Percentiles rank a stretch among this genome's conserved stretches.
Evolutionary conservation across 2,329 filamentous ascomycete genomes (phyloP).

Genomic region (Boeremia exigua): DNA sequence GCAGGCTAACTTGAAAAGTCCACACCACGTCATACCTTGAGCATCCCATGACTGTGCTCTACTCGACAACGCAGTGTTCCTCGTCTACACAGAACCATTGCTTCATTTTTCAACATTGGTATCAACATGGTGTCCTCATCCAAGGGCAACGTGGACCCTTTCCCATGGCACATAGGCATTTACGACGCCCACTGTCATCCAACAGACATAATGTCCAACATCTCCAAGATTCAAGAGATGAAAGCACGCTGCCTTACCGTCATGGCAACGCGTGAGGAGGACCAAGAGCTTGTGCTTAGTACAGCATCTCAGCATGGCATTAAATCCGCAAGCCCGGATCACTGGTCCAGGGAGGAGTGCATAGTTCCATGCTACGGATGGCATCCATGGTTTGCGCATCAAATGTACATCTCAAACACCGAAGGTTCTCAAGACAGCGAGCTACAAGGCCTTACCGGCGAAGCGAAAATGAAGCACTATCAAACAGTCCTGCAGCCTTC

Average conservation of each 20-base stretch:
- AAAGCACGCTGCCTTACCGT: conserved; percentile 69
- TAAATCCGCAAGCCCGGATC: conserved; percentile 28
- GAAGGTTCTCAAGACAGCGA: conserved; percentile 32
- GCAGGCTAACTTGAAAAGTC: not conserved
- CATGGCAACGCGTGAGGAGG: conserved; percentile 78
- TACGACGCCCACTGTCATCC: conserved; percentile 86
- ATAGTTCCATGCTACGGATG: conserved; percentile 80
- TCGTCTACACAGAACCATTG: not conserved
- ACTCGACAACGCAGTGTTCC: not conserved
- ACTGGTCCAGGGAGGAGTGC: conserved; percentile 47
- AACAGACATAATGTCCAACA: conserved; percentile 73
- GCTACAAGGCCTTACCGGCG: conserved; percentile 45
- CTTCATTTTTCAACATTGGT: not conserved
- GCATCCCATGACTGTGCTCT: not conserved
- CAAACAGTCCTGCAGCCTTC: conserved; percentile 65
- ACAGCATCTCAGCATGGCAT: conserved; percentile 65
- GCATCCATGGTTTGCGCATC: conserved; percentile 87
- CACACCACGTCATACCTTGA: conserved; percentile 8
- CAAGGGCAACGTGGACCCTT: conserved; percentile 27
- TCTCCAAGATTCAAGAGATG: conserved; percentile 68
- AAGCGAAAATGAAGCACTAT: conserved; percentile 66
- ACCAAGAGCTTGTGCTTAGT: conserved; percentile 73
- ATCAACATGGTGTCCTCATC: not conserved
- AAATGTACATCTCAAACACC: conserved; percentile 64
- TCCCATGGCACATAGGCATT: conserved; percentile 74